Base-by-base conservation (phyloP, 805 yeast genomes). In the Candida palmyrensis region DNA sequence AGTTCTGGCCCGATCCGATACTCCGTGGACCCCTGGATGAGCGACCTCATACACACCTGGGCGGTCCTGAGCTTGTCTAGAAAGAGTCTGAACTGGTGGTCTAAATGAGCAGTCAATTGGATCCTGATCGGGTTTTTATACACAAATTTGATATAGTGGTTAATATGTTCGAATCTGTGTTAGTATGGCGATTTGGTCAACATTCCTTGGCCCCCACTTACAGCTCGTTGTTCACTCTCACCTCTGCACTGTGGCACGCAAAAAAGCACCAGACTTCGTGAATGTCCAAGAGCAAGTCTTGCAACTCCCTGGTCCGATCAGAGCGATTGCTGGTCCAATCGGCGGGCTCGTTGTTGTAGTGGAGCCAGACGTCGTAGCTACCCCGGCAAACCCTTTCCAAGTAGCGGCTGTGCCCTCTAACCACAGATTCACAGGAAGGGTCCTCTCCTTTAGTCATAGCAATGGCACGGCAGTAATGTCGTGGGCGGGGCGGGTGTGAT, bases 261-360 rank as follows among this genome's bases (percentile, higher is more conserved):
- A 24, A 6, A 10, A 24, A 24, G 11, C 27, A 12, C 25, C 32
- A 18, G 4, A 29, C 15, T 8, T n/a, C 18, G 16, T 29, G 23
- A 5, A 29, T 29, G 15, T 20, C 32, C 5, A 13, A 19, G n/a
- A 29, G 32, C 17, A 29, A 29, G 25, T 29, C 32, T 12, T 20
- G 24, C 5, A 29, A 17, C 16, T 29, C 25, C 11, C 13, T 9
- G 11, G 9, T 29, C 6, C 32, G 9, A 11, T 29, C 12, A n/a
- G n/a, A n/a, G n/a, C n/a, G n/a, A n/a, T n/a, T n/a, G n/a, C n/a
- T n/a, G n/a, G n/a, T n/a, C n/a, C n/a, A n/a, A n/a, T n/a, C n/a
- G n/a, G n/a, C n/a, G 24, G 9, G 12, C 11, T 16, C 14, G 30
- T 15, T n/a, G 30, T 15, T 8, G 30, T 18, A 28, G 23, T n/a